phyloP scores from a whole-genome alignment of 163 green algal species.

The Volvox carteri region DNA sequence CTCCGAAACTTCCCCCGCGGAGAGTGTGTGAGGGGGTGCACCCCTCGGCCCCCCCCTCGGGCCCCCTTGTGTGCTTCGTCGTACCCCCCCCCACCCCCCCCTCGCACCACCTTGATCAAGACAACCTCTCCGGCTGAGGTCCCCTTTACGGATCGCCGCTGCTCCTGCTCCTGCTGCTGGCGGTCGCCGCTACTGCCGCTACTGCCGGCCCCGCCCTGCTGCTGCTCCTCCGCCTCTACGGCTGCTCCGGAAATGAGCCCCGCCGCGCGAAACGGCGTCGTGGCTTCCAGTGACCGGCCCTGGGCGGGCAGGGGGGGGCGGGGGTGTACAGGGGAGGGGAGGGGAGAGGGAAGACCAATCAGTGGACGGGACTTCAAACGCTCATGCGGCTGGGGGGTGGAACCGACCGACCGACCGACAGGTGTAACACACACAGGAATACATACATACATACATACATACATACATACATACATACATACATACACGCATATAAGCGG shows the following conservation, averaged over 20 bases:
- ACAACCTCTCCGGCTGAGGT: background rate
- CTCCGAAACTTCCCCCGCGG: too few relatives aligned
- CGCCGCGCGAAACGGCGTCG: slow-evolving; percentile 66
- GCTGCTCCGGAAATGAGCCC: slow-evolving; percentile 56
- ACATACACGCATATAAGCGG: background rate
- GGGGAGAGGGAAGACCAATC: background rate
- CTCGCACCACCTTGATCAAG: slow-evolving; percentile 1
- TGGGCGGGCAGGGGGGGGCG: background rate
- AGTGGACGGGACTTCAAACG: background rate
- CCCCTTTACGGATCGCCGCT: background rate
- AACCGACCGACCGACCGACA: background rate
- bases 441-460: too few relatives aligned
- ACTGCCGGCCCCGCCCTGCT: background rate
- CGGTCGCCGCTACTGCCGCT: background rate
- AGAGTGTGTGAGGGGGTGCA: too few relatives aligned
- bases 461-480: too few relatives aligned
- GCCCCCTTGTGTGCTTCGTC: background rate
- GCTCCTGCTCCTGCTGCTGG: background rate
- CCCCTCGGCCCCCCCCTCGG: too few relatives aligned
- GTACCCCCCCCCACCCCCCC: background rate
- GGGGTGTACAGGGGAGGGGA: background rate
- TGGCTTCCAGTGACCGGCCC: slow-evolving; percentile 15
- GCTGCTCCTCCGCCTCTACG: slow-evolving; percentile 11
- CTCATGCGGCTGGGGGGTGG: background rate
- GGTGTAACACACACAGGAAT: background rate